A percentile compares a stretch with the other conserved stretches of the same genome.
phyloP scores from a whole-genome alignment of 768 basidiomycete species.

The Dioszegia crocea region DNA sequence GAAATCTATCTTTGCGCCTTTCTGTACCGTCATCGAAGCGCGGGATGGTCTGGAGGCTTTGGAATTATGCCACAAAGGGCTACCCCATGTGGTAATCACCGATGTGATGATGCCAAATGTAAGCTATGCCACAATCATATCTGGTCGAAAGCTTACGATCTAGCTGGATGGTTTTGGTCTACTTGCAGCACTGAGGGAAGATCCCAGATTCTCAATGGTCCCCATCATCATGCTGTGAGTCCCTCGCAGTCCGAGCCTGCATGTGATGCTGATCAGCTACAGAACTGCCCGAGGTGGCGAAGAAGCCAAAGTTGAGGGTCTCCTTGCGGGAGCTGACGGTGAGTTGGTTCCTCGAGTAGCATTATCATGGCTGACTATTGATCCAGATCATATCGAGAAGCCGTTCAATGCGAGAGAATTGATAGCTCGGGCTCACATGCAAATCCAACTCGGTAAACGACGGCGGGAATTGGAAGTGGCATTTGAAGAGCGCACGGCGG shows the following conservation, averaged over 20 bases:
- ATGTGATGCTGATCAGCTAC: not conserved
- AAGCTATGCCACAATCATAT: not conserved
- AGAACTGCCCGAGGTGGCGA: slow-evolving; percentile 51
- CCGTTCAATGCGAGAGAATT: slow-evolving; percentile 50
- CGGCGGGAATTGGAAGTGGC: slow-evolving; percentile 33
- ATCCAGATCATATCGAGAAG: slow-evolving; percentile 49
- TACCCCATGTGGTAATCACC: slow-evolving; percentile 48
- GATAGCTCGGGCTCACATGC: slow-evolving; percentile 43
- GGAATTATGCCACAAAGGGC: slow-evolving; percentile 19
- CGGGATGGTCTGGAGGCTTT: slow-evolving; percentile 46
- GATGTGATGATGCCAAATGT: slow-evolving; percentile 52
- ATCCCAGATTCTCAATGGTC: slow-evolving; percentile 24
- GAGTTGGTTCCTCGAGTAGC: not conserved
- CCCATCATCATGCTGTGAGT: slow-evolving; percentile 48
- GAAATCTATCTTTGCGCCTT: slow-evolving; percentile 43
- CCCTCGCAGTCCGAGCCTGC: not conserved
- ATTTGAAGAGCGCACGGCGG: slow-evolving; percentile 41
- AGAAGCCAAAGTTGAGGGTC: slow-evolving; percentile 48
- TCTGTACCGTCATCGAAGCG: slow-evolving; percentile 48
- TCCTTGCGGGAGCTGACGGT: slow-evolving; percentile 51
- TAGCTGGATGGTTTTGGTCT: slow-evolving; percentile 50
- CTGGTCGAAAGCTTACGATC: not conserved
- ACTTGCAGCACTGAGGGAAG: slow-evolving; percentile 37
- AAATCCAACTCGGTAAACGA: slow-evolving; percentile 50
- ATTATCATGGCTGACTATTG: slow-evolving; percentile 23